phyloP scores from a whole-genome alignment of 1,284 basidiomycete species.

The Naganishia liquefaciens region DNA sequence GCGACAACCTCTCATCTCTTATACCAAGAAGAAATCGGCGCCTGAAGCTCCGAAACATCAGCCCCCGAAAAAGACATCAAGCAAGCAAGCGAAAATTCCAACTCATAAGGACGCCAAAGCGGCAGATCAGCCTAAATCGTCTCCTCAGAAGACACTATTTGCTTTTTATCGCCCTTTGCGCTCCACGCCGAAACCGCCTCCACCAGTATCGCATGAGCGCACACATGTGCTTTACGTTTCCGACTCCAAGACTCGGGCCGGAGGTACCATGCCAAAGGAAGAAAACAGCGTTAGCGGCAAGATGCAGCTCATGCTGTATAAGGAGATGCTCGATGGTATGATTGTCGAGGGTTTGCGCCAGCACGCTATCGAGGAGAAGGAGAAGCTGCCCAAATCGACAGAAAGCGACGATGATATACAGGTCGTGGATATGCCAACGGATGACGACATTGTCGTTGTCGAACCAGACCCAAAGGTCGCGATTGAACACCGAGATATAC shows the following conservation, averaged over 20 bases:
- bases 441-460: background rate
- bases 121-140: conserved; percentile 27
- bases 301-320: conserved; percentile 83
- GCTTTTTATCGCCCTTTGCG: conserved; percentile 44
- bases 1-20: conserved; percentile 41
- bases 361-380: conserved; percentile 2
- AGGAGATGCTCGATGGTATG: conserved; percentile 64
- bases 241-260: conserved; percentile 74
- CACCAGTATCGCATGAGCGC: conserved; percentile 16
- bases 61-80: background rate
- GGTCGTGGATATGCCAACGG: background rate
- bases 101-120: conserved; percentile 35
- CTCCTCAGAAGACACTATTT: conserved; percentile 38
- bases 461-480: background rate
- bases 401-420: conserved; percentile 11
- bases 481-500: background rate
- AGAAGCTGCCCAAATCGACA: background rate
- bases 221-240: conserved; percentile 60
- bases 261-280: conserved; percentile 61
- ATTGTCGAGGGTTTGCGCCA: conserved; percentile 33
- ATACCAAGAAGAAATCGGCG: conserved; percentile 4
- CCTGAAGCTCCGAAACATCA: background rate
- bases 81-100: conserved; percentile 2
- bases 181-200: conserved; percentile 11
- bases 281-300: conserved; percentile 66